Evolutionary conservation across 1,284 basidiomycete genomes (phyloP).

Genomic region (Leccinum solheimii): DNA sequence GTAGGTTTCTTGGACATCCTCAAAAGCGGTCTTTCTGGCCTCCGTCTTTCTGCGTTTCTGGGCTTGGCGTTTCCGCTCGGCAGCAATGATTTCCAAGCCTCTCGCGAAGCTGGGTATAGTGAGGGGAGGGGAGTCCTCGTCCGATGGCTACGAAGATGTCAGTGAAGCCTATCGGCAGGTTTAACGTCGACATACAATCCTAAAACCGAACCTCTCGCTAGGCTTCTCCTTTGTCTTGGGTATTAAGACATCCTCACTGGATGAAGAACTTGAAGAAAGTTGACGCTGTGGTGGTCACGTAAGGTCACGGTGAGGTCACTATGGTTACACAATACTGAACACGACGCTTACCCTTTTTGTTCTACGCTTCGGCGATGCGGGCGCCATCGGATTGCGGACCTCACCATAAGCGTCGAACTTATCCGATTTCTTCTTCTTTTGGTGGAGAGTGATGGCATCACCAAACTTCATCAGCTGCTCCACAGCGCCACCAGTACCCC

Average conservation of each 20-base stretch:
- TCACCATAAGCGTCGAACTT: background rate
- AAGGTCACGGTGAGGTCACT: background rate
- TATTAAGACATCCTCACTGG: no score
- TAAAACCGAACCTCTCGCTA: background rate
- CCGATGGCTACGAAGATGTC: background rate
- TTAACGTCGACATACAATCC: background rate
- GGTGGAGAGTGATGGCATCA: background rate
- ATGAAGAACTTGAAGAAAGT: background rate
- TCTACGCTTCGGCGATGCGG: background rate
- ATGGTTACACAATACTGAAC: background rate
- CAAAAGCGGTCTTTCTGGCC: background rate
- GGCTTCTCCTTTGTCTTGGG: background rate
- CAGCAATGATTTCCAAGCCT: background rate
- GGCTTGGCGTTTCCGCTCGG: background rate
- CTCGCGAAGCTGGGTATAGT: background rate
- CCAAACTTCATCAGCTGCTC: background rate
- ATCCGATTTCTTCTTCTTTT: background rate
- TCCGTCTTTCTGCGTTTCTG: background rate
- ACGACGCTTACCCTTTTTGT: background rate
- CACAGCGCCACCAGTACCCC: background rate
- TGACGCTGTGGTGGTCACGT: background rate
- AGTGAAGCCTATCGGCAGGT: background rate
- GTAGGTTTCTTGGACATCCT: no score
- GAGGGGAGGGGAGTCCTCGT: background rate
- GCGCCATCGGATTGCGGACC: background rate